Evolutionary conservation across 2,329 filamentous ascomycete genomes (phyloP), one percentile per base, ranked within the genome.

Genomic region (Colletotrichum sp.): DNA sequence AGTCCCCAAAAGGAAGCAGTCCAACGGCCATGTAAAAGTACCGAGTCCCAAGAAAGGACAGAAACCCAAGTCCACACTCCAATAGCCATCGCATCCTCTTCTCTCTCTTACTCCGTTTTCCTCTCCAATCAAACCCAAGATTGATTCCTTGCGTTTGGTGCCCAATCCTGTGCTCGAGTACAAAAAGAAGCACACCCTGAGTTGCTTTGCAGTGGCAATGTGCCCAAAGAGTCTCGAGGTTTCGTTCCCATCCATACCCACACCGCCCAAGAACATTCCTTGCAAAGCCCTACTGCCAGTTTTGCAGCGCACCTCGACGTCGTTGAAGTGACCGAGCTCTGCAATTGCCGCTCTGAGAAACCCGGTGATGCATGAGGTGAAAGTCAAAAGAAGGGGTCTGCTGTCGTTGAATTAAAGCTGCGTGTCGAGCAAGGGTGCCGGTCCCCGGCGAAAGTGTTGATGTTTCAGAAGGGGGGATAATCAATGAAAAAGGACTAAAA

Each of bases 401-500:
- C 12, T 24, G 34, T 61, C 26, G 32, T 26, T 24, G 61, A 43
- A 64, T 64, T 64, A 26, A 52, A 52, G n/a, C n/a, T 52, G 43
- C 43, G n/a, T 52, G 43, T 52, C n/a, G 43, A 52, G n/a, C 43
- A 12, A 52, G 43, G n/a, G n/a, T 52, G 43, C 13, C 43, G 43
- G n/a, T 21, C 43, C 12, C 16, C 9, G 38, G 34, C 48, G 15
- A 28, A 24, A 24, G n/a, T 52, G 36, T 30, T 48, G 34, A 15
- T n/a, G 34, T 61, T 26, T 26, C 18, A 32, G 18, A 52, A 26
- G 36, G 13, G 24, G 36, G 34, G 9, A 52, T 66, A 52, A 48
- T 66, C 38, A 66, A 48, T 24, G 63, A 30, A 9, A 66, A 52
- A 69, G 64, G 71, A 76, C 43, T 52, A 64, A 72, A 38, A 76